Evolutionary conservation across 129 eudicot genomes (phyloP).

Genomic region (Lactuca saligna): DNA sequence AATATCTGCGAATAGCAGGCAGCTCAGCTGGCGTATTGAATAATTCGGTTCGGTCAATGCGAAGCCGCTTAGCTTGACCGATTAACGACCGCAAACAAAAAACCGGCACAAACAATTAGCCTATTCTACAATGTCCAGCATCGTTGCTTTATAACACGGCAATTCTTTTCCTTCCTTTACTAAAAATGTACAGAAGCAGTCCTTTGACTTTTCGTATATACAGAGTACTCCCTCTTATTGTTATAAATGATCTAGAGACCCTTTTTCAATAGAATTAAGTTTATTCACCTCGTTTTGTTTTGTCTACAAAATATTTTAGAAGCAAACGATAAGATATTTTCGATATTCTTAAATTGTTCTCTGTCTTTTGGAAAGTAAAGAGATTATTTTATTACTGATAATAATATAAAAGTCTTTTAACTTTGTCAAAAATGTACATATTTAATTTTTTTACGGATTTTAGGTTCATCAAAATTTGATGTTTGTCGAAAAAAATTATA

Average conservation of each 20-base stretch:
- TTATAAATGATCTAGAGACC: not conserved
- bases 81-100: not conserved
- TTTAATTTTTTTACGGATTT: too few species aligned
- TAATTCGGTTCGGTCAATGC: not conserved
- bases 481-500: too few species aligned
- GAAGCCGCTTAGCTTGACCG: conserved; percentile 13
- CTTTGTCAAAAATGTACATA: too few species aligned
- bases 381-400: too few species aligned
- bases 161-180: not conserved
- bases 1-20: not conserved
- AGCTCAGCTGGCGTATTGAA: conserved; percentile 4
- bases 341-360: not conserved
- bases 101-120: too few species aligned
- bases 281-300: not conserved
- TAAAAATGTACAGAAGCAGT: conserved; percentile 14
- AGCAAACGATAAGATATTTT: not conserved
- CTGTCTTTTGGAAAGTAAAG: not conserved
- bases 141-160: not conserved
- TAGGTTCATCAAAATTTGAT: too few species aligned
- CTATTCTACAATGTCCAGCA: not conserved
- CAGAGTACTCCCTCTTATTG: not conserved
- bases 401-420: too few species aligned
- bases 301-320: not conserved
- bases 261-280: not conserved
- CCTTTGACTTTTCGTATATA: not conserved